Conservation (phyloP, 2,329 filamentous ascomycete genomes). For the Neonectria faginata region DNA sequence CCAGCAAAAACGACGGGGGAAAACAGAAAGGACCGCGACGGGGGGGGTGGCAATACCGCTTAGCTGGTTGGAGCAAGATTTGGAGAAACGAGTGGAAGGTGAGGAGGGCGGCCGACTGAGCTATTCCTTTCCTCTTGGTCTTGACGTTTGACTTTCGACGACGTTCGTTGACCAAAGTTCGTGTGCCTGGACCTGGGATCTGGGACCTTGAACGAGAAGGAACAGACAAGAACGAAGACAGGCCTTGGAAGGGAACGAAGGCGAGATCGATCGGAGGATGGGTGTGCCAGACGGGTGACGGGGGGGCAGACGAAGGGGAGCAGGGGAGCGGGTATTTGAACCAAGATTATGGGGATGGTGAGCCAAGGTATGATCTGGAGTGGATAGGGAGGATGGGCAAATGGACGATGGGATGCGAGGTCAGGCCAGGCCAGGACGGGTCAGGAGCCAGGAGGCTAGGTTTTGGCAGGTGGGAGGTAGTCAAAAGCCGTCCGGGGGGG, state of each 20-base stretch:
- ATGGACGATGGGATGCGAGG: conserved; percentile 47
- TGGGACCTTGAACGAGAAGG: conserved; percentile 29
- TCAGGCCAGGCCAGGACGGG: conserved; percentile 39
- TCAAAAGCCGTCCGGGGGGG: conserved; percentile 31
- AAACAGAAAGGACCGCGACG: conserved; percentile 33
- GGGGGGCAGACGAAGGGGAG: conserved; percentile 47
- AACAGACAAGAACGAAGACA: conserved; percentile 33
- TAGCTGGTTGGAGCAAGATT: conserved; percentile 35
- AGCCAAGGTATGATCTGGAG: conserved; percentile 50
- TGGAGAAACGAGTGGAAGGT: conserved; percentile 30
- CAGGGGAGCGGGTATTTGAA: conserved; percentile 52
- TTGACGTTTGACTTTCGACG: conserved; percentile 27
- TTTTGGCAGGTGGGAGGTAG: conserved; percentile 43
- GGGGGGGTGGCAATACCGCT: conserved; percentile 49
- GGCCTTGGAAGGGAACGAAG: conserved; percentile 42
- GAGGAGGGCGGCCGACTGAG: conserved; percentile 31
- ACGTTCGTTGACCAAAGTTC: conserved; percentile 28
- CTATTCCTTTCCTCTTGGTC: conserved; percentile 16
- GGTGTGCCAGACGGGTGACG: conserved; percentile 46
- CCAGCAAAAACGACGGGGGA: conserved; percentile 41
- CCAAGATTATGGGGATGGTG: conserved; percentile 49
- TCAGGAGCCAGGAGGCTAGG: conserved; percentile 42
- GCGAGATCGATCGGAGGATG: conserved; percentile 47
- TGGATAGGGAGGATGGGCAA: conserved; percentile 52
- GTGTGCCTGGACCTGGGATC: conserved; percentile 32